Conservation (phyloP, 176 grass and related monocot genomes). For the Juncus effusus region DNA sequence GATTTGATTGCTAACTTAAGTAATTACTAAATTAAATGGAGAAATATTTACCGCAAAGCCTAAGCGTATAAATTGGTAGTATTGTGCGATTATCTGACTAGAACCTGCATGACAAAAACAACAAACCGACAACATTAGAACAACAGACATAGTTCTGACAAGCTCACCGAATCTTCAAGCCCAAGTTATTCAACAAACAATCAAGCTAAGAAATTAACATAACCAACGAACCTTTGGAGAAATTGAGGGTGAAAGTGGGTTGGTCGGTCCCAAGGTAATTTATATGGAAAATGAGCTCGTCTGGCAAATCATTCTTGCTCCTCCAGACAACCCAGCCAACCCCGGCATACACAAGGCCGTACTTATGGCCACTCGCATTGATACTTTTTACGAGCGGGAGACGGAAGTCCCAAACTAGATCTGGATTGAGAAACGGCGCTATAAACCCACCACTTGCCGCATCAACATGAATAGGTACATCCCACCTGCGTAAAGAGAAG, state of each 20-base stretch:
- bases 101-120: slow-evolving; percentile 39
- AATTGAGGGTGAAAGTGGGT: slow-evolving; percentile 82
- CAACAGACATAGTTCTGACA: neutral
- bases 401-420: slow-evolving; percentile 75
- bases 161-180: too few relatives aligned
- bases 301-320: slow-evolving; percentile 68
- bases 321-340: slow-evolving; percentile 81
- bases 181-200: too few relatives aligned
- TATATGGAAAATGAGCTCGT: slow-evolving; percentile 83
- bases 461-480: slow-evolving; percentile 74
- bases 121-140: neutral
- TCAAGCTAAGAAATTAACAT: too few relatives aligned
- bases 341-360: slow-evolving; percentile 74
- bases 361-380: slow-evolving; percentile 80
- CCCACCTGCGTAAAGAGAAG: slow-evolving; percentile 35
- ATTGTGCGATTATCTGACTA: slow-evolving; percentile 79
- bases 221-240: slow-evolving; percentile 55
- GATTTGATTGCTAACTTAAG: neutral
- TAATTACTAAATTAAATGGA: neutral
- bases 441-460: slow-evolving; percentile 82
- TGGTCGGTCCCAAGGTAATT: slow-evolving; percentile 80
- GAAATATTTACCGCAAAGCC: slow-evolving; percentile 49
- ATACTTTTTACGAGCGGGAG: slow-evolving; percentile 78
- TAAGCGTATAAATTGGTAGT: slow-evolving; percentile 76
- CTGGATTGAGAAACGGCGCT: slow-evolving; percentile 59